Conservation (phyloP, 2,329 filamentous ascomycete genomes). For the Tolypocladium guangdongense region DNA sequence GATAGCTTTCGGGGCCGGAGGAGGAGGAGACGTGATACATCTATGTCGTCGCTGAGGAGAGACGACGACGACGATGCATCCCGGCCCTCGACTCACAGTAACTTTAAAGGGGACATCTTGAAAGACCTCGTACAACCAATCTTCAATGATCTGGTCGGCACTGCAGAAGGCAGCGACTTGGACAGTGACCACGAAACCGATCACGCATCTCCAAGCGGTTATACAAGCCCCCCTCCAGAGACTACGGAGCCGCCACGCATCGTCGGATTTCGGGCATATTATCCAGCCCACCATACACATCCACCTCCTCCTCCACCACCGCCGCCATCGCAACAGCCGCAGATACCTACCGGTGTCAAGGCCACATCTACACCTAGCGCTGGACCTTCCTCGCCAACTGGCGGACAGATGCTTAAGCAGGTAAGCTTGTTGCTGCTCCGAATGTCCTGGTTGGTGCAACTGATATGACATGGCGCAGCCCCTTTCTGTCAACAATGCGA, state of each 20-base stretch:
- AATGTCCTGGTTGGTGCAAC: neutral
- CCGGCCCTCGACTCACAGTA: neutral
- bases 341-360: neutral
- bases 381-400: neutral
- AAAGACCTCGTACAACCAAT: neutral
- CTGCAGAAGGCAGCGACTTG: neutral
- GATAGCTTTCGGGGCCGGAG: neutral
- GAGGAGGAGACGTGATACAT: neutral
- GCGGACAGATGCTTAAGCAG: neutral
- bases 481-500: neutral
- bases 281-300: neutral
- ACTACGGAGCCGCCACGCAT: neutral
- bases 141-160: neutral
- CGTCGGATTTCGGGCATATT: neutral
- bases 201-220: neutral
- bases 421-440: neutral
- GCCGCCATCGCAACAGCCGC: neutral
- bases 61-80: neutral
- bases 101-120: neutral
- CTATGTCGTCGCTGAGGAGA: neutral
- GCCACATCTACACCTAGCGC: neutral
- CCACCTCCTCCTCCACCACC: neutral
- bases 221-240: neutral
- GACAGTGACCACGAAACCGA: neutral
- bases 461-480: neutral